Evolutionary conservation across 441 rosid species (phyloP).

Genomic region (Populus tomentosa): DNA sequence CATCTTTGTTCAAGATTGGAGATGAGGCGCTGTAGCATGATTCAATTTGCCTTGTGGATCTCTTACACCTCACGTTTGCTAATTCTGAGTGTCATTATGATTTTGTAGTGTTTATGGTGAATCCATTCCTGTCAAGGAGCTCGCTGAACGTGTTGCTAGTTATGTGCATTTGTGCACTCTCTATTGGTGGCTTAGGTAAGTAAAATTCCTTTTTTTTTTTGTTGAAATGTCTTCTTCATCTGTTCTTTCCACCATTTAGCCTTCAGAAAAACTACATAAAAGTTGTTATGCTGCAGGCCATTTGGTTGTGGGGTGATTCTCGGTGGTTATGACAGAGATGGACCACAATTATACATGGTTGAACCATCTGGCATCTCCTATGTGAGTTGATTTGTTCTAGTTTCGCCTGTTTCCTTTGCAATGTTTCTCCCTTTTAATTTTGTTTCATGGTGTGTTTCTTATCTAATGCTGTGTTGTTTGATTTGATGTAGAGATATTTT

Average conservation of each 20-base stretch:
- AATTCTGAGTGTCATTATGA: background rate
- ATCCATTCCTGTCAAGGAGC: conserved; percentile 85
- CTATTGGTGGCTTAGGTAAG: conserved; percentile 98
- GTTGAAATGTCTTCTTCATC: background rate
- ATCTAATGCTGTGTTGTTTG: background rate
- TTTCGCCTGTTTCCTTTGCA: background rate
- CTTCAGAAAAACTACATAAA: background rate
- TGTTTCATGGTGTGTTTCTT: background rate
- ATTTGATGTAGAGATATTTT: conserved; percentile 61
- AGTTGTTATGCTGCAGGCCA: conserved; percentile 48
- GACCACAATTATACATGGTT: conserved; percentile 88
- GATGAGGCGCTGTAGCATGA: too few species aligned
- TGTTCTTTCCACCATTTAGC: background rate
- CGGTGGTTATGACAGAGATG: conserved; percentile 97
- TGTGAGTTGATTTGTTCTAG: conserved; percentile 43
- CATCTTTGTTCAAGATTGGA: too few species aligned
- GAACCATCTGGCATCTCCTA: conserved; percentile 98
- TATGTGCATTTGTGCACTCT: conserved; percentile 95
- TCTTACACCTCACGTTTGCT: background rate
- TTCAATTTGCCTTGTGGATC: background rate
- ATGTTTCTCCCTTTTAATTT: background rate
- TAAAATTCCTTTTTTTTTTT: background rate
- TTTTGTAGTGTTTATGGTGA: conserved; percentile 75
- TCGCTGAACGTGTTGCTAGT: conserved; percentile 96
- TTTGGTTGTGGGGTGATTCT: conserved; percentile 95